phyloP scores from a whole-genome alignment of 2,329 filamentous ascomycete species.

The Trematosphaeria pertusa region DNA sequence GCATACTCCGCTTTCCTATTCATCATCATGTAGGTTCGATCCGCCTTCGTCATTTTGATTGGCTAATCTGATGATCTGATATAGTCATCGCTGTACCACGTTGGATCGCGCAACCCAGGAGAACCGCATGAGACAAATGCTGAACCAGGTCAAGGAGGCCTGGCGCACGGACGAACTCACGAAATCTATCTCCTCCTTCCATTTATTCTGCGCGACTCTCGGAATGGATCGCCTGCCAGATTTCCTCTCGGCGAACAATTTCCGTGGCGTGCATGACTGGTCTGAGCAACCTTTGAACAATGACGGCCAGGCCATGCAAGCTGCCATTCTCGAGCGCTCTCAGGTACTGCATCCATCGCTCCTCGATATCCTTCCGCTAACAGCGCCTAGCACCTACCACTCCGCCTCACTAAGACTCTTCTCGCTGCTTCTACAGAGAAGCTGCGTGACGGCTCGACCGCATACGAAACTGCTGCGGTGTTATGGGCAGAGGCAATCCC shows the following conservation, averaged over 20 bases:
- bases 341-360: slow-evolving; percentile 51
- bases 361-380: slow-evolving; percentile 36
- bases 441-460: slow-evolving; percentile 73
- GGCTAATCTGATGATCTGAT: slow-evolving; percentile 9
- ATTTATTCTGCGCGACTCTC: slow-evolving; percentile 79
- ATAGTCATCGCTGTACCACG: slow-evolving; percentile 78
- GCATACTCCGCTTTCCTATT: slow-evolving; percentile 91
- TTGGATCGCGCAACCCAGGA: slow-evolving; percentile 76
- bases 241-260: slow-evolving; percentile 76
- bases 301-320: slow-evolving; percentile 80
- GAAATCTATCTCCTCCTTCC: slow-evolving; percentile 74
- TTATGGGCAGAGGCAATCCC: slow-evolving; percentile 89
- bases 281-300: slow-evolving; percentile 76
- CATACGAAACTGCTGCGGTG: slow-evolving; percentile 76
- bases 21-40: slow-evolving; percentile 85
- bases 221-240: slow-evolving; percentile 80
- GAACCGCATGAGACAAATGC: slow-evolving; percentile 75
- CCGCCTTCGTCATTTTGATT: too few species aligned
- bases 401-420: slow-evolving; percentile 89
- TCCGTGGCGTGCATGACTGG: slow-evolving; percentile 84
- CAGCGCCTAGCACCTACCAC: slow-evolving; percentile 67
- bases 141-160: slow-evolving; percentile 79
- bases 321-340: slow-evolving; percentile 76
- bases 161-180: slow-evolving; percentile 79
- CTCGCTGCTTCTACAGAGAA: slow-evolving; percentile 93